Percentiles rank a stretch among this genome's conserved stretches.
Conservation (phyloP, 2,329 filamentous ascomycete genomes). For the Neonectria magnoliae region DNA sequence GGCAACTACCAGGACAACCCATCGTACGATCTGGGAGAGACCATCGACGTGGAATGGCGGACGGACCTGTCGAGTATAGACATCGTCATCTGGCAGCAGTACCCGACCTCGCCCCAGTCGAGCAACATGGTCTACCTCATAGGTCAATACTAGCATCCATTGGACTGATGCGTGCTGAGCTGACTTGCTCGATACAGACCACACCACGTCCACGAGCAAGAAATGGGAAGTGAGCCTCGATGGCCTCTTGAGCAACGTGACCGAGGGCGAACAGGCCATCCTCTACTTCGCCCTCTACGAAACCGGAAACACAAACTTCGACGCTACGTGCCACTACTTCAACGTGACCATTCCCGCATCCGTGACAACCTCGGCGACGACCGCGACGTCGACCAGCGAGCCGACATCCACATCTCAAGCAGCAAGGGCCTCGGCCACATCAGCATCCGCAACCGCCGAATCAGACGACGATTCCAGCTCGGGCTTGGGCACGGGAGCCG, state of each 20-base stretch:
- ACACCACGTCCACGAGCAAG: slow-evolving; percentile 33
- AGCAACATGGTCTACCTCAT: neutral
- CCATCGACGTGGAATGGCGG: slow-evolving; percentile 39
- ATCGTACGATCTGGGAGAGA: slow-evolving; percentile 31
- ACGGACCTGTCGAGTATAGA: slow-evolving; percentile 32
- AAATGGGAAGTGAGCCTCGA: slow-evolving; percentile 35
- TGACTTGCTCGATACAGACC: slow-evolving; percentile 19
- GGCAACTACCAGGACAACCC: slow-evolving; percentile 39
- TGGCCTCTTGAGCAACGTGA: slow-evolving; percentile 19
- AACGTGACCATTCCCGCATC: slow-evolving; percentile 31
- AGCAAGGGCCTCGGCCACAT: neutral
- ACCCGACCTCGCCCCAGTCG: slow-evolving; percentile 26
- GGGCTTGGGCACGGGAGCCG: slow-evolving; percentile 34
- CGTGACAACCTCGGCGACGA: slow-evolving; percentile 4
- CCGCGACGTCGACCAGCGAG: neutral
- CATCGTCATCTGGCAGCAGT: slow-evolving; percentile 38
- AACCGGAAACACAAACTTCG: slow-evolving; percentile 20
- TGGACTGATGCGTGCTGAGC: neutral
- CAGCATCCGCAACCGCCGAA: neutral
- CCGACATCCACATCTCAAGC: slow-evolving; percentile 3
- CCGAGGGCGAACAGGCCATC: slow-evolving; percentile 26
- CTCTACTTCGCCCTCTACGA: slow-evolving; percentile 33
- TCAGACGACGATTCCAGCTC: neutral
- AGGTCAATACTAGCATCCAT: neutral
- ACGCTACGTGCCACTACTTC: slow-evolving; percentile 32